Percentiles rank a stretch among this genome's conserved stretches.
Conservation (phyloP, 441 rosid genomes). For the Isatis lusitanica region DNA sequence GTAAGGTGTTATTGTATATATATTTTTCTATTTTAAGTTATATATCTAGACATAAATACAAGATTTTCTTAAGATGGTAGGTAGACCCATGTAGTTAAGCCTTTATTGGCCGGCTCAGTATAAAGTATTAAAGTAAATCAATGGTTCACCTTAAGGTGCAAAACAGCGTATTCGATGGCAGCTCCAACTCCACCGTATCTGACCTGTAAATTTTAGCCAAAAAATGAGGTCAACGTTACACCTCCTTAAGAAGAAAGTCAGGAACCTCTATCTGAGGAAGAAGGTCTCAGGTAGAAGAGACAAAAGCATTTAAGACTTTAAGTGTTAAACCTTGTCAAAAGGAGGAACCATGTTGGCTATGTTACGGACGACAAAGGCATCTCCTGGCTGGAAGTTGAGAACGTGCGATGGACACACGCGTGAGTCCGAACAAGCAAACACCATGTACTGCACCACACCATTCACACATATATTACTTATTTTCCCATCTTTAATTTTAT, state of each 20-base stretch:
- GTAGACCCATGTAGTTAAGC: neutral
- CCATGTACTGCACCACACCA: constrained; percentile 71
- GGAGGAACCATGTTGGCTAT: constrained; percentile 93
- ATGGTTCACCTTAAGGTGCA: constrained; percentile 85
- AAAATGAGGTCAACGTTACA: neutral
- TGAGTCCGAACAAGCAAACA: constrained; percentile 96
- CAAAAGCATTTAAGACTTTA: neutral
- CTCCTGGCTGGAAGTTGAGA: constrained; percentile 89
- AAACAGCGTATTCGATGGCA: constrained; percentile 90
- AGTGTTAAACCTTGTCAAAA: constrained; percentile 61
- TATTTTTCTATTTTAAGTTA: neutral
- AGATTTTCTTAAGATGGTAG: neutral
- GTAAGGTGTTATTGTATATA: neutral
- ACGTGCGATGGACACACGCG: constrained; percentile 95
- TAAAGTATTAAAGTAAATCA: too few species aligned
- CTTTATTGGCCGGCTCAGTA: neutral
- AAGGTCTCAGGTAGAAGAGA: neutral
- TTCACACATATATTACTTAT: neutral
- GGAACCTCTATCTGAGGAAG: neutral
- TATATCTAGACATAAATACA: neutral
- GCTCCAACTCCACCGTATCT: constrained; percentile 76
- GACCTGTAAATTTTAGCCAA: constrained; percentile 38
- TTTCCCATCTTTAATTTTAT: neutral
- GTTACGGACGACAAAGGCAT: constrained; percentile 93
- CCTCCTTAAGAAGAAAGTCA: neutral